Conservation (phyloP, 2,329 filamentous ascomycete genomes). For the Aureobasidium sp. region DNA sequence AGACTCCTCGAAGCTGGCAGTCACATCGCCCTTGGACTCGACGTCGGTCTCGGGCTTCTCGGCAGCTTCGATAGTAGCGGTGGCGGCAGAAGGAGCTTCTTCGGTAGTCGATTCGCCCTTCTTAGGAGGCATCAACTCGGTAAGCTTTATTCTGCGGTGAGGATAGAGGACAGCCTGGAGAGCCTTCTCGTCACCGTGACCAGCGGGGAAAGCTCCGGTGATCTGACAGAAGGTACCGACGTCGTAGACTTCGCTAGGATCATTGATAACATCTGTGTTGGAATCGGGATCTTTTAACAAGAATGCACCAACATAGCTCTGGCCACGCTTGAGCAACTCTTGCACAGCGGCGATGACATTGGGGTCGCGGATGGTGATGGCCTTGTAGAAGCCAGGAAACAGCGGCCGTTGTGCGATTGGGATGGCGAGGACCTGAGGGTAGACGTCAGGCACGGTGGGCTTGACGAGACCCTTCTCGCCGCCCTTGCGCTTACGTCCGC, state of each 20-base stretch:
- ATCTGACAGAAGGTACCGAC: slow-evolving; percentile 97
- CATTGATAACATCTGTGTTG: slow-evolving; percentile 89
- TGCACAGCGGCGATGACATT: slow-evolving; percentile 87
- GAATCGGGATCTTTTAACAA: slow-evolving; percentile 93
- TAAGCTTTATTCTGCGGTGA: slow-evolving; percentile 87
- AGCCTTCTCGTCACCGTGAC: slow-evolving; percentile 65
- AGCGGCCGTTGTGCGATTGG: slow-evolving; percentile 89
- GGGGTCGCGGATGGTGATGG: slow-evolving; percentile 89
- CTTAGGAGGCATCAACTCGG: slow-evolving; percentile 66
- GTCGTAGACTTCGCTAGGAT: slow-evolving; percentile 84
- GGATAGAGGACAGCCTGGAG: slow-evolving; percentile 94
- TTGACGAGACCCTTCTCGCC: slow-evolving; percentile 55
- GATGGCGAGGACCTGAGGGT: slow-evolving; percentile 95
- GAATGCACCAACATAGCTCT: slow-evolving; percentile 95
- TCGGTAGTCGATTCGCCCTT: slow-evolving; percentile 42
- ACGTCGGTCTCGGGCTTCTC: slow-evolving; percentile 5
- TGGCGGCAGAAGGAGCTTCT: slow-evolving; percentile 40
- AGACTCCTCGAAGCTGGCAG: slow-evolving; percentile 91
- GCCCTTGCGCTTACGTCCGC: slow-evolving; percentile 59
- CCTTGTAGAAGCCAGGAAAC: slow-evolving; percentile 98
- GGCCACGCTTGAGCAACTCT: slow-evolving; percentile 93
- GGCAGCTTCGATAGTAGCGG: slow-evolving; percentile 37
- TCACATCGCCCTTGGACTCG: slow-evolving; percentile 85
- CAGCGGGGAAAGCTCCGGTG: slow-evolving; percentile 85
- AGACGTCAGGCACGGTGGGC: slow-evolving; percentile 84